Base-by-base conservation (phyloP, 768 basidiomycete genomes). In the Pisolithus albus region DNA sequence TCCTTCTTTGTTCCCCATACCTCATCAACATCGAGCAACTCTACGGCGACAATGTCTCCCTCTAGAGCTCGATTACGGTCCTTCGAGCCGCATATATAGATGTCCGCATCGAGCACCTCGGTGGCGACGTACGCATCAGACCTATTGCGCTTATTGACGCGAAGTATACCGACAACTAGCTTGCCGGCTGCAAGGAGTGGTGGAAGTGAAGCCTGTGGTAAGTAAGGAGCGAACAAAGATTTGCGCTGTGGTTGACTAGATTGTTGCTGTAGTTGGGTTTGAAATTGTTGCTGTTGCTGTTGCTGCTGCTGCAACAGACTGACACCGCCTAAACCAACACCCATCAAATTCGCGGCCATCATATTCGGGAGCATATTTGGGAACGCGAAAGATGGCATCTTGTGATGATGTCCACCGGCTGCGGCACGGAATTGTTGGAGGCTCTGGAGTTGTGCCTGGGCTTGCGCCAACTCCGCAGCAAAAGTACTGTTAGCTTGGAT, bases 1-100 rank as follows among this genome's bases (percentile, higher is more conserved):
- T 99, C 96, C 72, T 99, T 99, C 79, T 99, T 99, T 5, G 96
- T 96, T 8, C 89, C 87, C 91, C 91, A 91, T 13, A 96, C 94
- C 70, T 97, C 94, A 61, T 97, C 93, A 23, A 98, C 95, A 60
- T 99, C 96, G 50, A 99, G 78, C 42, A 99, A 80, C 69, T 99
- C 96, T 21, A 99, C 91, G 19, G 95, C 96, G 52, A 99, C 92
- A 51, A 98, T 95, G 64, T 99, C 96, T 23, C 96, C 96, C 67
- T 99, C 96, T 36, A 99, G 77, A 38, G 96, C 96, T 57, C 96
- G 86, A 65, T 99, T 99, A 57, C 96, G 88, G 69, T 99, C 96
- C 66, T 97, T 97, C 32, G 94, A 97, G 40, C 96, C 95, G 61
- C 94, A 96, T 53, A 97, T 97, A 62, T 98, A 99, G 65, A 99